Conservation (phyloP, 768 basidiomycete genomes). For the Suillus discolor region DNA sequence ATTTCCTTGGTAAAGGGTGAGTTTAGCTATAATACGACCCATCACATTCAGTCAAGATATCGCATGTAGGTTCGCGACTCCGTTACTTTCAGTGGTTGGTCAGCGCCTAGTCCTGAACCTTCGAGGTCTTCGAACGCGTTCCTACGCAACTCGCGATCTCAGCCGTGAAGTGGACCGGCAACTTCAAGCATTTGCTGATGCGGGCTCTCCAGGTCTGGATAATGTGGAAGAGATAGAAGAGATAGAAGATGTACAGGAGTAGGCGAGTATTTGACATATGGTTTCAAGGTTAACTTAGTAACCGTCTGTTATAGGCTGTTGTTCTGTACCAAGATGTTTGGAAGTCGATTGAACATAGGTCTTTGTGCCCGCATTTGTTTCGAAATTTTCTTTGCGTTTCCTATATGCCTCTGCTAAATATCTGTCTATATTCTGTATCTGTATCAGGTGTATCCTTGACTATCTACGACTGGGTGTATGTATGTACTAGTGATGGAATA, state of each 20-base stretch:
- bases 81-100: constrained; percentile 16
- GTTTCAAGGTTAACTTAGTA: not conserved
- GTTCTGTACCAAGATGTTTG: not conserved
- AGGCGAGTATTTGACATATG: not conserved
- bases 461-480: not conserved
- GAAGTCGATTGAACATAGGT: not conserved
- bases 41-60: not conserved
- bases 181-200: constrained; percentile 11
- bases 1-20: constrained; percentile 14
- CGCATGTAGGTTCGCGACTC: constrained; percentile 16
- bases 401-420: not conserved
- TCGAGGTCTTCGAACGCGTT: constrained; percentile 8
- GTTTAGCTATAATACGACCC: not conserved
- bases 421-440: not conserved
- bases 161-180: constrained; percentile 24
- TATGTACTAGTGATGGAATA: not conserved
- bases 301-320: not conserved
- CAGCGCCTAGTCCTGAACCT: constrained; percentile 25
- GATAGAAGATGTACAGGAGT: no score
- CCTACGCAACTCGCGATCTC: constrained; percentile 7
- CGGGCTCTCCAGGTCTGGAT: not conserved
- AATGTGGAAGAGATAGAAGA: not conserved
- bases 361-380: not conserved
- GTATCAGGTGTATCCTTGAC: not conserved
- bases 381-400: not conserved